A percentile compares a stretch with the other conserved stretches of the same genome.
Conservation (phyloP, 768 basidiomycete species). For the Lactarius vividus region DNA sequence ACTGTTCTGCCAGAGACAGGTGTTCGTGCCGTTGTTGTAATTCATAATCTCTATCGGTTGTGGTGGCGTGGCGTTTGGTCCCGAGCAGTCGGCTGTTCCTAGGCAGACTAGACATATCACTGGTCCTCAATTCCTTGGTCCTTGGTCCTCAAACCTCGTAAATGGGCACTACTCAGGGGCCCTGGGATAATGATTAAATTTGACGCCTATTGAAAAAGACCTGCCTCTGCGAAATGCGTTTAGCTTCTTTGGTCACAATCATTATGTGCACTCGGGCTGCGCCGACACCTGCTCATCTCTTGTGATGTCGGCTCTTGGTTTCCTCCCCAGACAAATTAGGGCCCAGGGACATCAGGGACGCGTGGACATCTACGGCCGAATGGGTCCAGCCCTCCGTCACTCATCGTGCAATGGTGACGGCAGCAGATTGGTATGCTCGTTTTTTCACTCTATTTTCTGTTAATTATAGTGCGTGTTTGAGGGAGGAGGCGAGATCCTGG, state of each 20-base stretch:
- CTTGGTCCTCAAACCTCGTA: not conserved
- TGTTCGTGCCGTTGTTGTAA: slow-evolving; percentile 22
- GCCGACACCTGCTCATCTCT: slow-evolving; percentile 17
- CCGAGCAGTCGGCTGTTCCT: slow-evolving; percentile 13
- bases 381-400: slow-evolving; percentile 14
- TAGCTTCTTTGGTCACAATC: slow-evolving; percentile 21
- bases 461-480: slow-evolving; percentile 1
- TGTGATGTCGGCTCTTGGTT: slow-evolving; percentile 17
- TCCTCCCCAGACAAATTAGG: slow-evolving; percentile 10
- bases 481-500: not conserved
- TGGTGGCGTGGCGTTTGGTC: slow-evolving; percentile 20
- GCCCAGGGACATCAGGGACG: slow-evolving; percentile 22
- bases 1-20: slow-evolving; percentile 3
- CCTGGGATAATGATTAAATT: slow-evolving; percentile 17
- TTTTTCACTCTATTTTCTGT: not conserved
- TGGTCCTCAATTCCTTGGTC: not conserved
- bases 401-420: slow-evolving; percentile 13
- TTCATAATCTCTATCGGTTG: slow-evolving; percentile 18
- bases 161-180: not conserved
- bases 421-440: not conserved
- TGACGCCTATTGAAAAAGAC: slow-evolving; percentile 15
- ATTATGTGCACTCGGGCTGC: slow-evolving; percentile 10
- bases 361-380: slow-evolving; percentile 4
- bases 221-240: slow-evolving; percentile 13
- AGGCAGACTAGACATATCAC: not conserved